Evolutionary conservation across 225 moss, liverwort and hornwort species (phyloP).

Genomic region (Climacium dendroides): DNA sequence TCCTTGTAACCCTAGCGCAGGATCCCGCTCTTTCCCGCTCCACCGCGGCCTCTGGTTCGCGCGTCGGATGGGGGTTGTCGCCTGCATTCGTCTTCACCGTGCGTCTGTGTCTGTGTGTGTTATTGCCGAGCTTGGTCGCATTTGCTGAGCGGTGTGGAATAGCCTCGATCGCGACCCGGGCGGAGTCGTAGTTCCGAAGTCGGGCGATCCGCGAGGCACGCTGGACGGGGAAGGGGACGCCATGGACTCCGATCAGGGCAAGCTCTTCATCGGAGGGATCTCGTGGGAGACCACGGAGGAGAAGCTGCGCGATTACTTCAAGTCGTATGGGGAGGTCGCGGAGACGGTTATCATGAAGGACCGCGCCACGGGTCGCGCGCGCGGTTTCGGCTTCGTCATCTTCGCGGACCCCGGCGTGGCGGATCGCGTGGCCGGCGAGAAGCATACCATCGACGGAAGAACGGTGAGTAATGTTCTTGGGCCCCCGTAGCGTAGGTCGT

Average conservation of each 20-base stretch:
- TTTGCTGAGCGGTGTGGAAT: background rate
- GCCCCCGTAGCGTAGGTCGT: background rate
- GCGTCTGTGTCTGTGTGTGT: background rate
- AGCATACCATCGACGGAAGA: constrained; percentile 53
- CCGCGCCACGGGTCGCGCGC: constrained; percentile 47
- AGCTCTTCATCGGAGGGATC: constrained; percentile 53
- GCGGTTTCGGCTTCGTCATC: constrained; percentile 54
- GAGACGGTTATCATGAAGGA: constrained; percentile 64
- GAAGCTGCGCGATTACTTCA: constrained; percentile 54
- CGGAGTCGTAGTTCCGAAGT: background rate
- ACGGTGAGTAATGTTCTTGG: constrained; percentile 21
- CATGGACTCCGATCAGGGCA: constrained; percentile 63
- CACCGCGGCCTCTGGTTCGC: constrained; percentile 5
- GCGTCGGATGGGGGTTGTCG: constrained; percentile 9
- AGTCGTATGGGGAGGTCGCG: constrained; percentile 46
- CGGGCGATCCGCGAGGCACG: background rate
- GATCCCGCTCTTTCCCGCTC: background rate
- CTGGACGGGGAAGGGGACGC: constrained; percentile 26
- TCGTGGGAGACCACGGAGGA: constrained; percentile 65
- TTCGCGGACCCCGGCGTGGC: constrained; percentile 48
- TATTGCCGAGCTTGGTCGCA: background rate
- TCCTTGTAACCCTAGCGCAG: background rate
- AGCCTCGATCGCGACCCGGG: background rate
- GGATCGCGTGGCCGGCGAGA: constrained; percentile 52
- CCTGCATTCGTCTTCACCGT: background rate